Evolutionary conservation across 176 grass and related monocot genomes (phyloP), one percentile per base, ranked within the genome.

Genomic region (Aegilops sharonensis): DNA sequence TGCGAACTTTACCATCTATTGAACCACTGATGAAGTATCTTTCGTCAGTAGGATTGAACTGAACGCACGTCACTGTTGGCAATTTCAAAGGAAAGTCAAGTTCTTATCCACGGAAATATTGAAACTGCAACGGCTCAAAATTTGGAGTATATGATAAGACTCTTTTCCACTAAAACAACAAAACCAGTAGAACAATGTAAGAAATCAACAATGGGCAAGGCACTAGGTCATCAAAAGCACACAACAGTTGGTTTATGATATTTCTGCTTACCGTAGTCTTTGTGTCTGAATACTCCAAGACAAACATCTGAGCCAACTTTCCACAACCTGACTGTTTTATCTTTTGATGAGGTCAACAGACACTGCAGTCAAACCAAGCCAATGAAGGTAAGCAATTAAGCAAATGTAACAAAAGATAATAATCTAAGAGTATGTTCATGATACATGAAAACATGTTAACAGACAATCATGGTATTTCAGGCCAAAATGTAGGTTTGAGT

Each of bases 311-410:
- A 96, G 63, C 97, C 97, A 78, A 92, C 90, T 90, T 94, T 95
- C 97, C 97, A 99, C 81, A 96, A 82, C 13, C 97, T 87, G 20
- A 94, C 97, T 23, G 92, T 99, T 47, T 96, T 99, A 56, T 99
- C 97, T 88, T 94, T 96, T 21, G 92, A 96, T 18, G 94, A 94
- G 64, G 97, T 99, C 90, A 99, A 88, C 18, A 99, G 84, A 83
- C 71, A 90, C 97, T 99, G 92, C 84, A 88, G 82, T 29, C 54
- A 83, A 78, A 14, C 21, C 78, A 78, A 75, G 5, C 61, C 5
- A 75, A 37, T 62, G 36, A 24, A 74, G 47, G 30, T 85, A 84
- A 92, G 77, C 11, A 40, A 39, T 75, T 45, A 74, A 88, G 81
- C n/a, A 42, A 40, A 80, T 36, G 30, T 23, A 67, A 36, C 11